Evolutionary conservation across 78 protist genomes (phyloP), one percentile per base, ranked within the genome.

Genomic region (Trichosphaerium sp.): DNA sequence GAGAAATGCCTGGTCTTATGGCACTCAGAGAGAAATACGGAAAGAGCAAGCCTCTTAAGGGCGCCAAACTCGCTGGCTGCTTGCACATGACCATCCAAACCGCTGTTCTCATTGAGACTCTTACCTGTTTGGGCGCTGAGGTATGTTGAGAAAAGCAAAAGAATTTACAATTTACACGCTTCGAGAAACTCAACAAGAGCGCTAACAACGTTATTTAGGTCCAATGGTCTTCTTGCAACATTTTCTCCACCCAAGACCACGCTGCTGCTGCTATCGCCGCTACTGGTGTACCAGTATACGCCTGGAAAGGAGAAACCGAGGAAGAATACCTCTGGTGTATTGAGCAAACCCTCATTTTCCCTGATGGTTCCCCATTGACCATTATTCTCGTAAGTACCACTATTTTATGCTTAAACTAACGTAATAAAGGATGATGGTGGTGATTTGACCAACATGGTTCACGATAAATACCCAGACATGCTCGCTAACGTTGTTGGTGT

Each of bases 1-100:
- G 79, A 48, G 98, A 93, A 85, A 95, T 93, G 99, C 98, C 98
- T 48, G 99, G 99, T 32, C 96, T 97, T 28, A 96, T 97, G 99
- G 60, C 83, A 34, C 42, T 72, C 42, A 90, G 99, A 31, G 71
- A 55, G 65, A 83, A 91, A 82, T n/a, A n/a, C n/a, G 97, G 97
- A 39, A 62, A 86, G 51, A 1, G 28, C 18, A 58, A 95, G 90
- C 96, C 97, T 43, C 85, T 96, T 48, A 43, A 65, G 35, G 99
- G 99, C 41, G 94, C 90, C 14, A 75, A 90, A 67, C 72, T 97
- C 70, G 75, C 89, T 7, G 99, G 99, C 44, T 96, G 96, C 61
- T 96, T 97, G 42, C 99, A 97, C 94, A 96, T 97, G 99, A 97
- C 99, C 66, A 85, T 96, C 87, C 99, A 97, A 88, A 96, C 99